Evolutionary conservation across 257 asterid species (phyloP), one percentile per base, ranked within the genome.

Genomic region (Petrea volubilis): DNA sequence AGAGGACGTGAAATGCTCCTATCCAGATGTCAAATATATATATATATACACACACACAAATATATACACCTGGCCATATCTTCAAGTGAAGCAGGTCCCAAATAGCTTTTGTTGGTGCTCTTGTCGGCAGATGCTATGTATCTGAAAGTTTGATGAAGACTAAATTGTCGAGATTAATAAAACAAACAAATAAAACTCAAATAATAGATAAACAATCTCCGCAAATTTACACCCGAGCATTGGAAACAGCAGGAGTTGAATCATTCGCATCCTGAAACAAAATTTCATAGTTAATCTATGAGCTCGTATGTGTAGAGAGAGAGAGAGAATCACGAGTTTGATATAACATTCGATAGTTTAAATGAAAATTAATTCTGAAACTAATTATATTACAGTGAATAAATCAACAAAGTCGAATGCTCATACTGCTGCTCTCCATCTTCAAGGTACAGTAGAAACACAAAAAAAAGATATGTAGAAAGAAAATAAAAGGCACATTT

Each of bases 381-480:
- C 47, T 49, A 41, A n/a, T n/a, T 15, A 12, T 11, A 15, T 88
- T 81, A 93, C 97, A 28, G 90, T 83, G 88, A 78, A 93, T 44
- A 93, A 79, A 68, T 91, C 92, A 11, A 91, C 80, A 65, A 91
- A 24, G 74, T 89, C 83, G 91, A 91, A 85, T 78, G 41, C 83
- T 93, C 98, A 46, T 93, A 93, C 82, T 91, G 98, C 81, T 93
- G 89, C 87, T 93, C 98, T 83, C 98, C 82, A 79, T 89, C 96
- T 82, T 93, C 96, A 56, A 93, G 97, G 82, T 89, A 25, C 97
- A 91, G 80, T 21, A 78, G 64, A 46, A 61, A 70, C 38, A 76
- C 15, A 15, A 33, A 6, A 52, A 18, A 23, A 10, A 51, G 21
- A 24, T 33, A 51, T 24, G 55, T 34, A 7, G 6, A 36, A 31